Evolutionary conservation across 2,329 filamentous ascomycete species (phyloP), one percentile per base, ranked within the genome.

Genomic region (Rhinocladiella similis): DNA sequence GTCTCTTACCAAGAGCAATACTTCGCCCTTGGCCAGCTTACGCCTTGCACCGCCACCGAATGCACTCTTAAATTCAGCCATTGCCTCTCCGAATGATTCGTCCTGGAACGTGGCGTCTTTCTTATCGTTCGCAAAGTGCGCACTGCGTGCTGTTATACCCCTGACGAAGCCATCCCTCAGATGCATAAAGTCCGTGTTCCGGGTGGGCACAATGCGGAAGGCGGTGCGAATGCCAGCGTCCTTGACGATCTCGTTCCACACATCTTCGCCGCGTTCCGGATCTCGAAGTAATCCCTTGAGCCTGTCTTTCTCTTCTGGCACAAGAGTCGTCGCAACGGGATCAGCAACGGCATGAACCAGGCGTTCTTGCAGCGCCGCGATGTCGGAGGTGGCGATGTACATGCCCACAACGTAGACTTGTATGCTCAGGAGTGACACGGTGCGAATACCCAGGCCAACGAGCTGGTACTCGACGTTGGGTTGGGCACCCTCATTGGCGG

Each of bases 391-490:
- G 22, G 91, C 90, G 22, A 97, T 82, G 75, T 99, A 99, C 66
- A 95, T 84, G 14, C 93, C 94, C 0, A 96, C 89, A 16, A 97
- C 89, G 75, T 99, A 99, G 51, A 99, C 94, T 71, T 96, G 87
- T 43, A 99, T 91, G 47, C 84, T 79, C 43, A 97, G 76, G 72
- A 97, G 96, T 20, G 89, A 95, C 29, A 99, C 94, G 1, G 88
- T 91, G 53, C 94, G 84, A 61, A 95, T 87, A 16, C 94, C 94
- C 4, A 97, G 76, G 0, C 94, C 94, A 5, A 97, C 82, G 0
- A 97, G 81, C 19, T 91, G 92, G 72, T 97, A 97, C 66, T 96
- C 81, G 41, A 88, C 66, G 72, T 83, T 60, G 73, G 80, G 57
- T 47, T 75, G 72, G 50, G 77, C 66, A 13, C 70, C 69, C n/a